Evolutionary conservation across 108 stramenopile species (phyloP).

Genomic region (Aurantiochytrium sp.): DNA sequence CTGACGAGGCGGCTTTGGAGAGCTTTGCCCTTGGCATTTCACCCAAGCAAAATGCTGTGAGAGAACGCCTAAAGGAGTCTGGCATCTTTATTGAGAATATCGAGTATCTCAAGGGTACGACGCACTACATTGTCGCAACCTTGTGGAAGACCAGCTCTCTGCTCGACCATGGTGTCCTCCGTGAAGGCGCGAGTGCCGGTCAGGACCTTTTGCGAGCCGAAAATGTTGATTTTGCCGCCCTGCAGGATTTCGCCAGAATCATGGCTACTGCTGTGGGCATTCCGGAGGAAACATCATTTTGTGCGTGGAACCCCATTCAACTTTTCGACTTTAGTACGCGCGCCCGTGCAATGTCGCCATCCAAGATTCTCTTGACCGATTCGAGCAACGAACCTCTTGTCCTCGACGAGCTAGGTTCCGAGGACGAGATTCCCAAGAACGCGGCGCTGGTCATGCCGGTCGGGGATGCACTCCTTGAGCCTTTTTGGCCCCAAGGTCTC

Average conservation of each 20-base stretch:
- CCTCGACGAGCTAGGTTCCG: not conserved
- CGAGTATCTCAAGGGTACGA: not conserved
- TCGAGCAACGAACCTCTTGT: not conserved
- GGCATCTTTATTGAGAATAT: not conserved
- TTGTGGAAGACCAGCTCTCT: not conserved
- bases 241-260: not conserved
- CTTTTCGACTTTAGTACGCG: not conserved
- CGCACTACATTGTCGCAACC: not conserved
- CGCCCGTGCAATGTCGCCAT: not conserved
- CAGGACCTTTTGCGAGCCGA: not conserved
- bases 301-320: not conserved
- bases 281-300: not conserved
- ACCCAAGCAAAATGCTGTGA: not conserved
- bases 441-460: not conserved
- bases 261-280: not conserved
- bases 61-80: not conserved
- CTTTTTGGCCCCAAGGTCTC: not conserved
- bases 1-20: not conserved
- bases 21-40: not conserved
- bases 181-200: not conserved
- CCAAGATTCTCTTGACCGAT: not conserved
- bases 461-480: not conserved
- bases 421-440: not conserved
- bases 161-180: not conserved
- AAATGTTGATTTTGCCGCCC: not conserved